Evolutionary conservation across 306 rosid genomes (phyloP).

Genomic region (Cucurbita moschata): DNA sequence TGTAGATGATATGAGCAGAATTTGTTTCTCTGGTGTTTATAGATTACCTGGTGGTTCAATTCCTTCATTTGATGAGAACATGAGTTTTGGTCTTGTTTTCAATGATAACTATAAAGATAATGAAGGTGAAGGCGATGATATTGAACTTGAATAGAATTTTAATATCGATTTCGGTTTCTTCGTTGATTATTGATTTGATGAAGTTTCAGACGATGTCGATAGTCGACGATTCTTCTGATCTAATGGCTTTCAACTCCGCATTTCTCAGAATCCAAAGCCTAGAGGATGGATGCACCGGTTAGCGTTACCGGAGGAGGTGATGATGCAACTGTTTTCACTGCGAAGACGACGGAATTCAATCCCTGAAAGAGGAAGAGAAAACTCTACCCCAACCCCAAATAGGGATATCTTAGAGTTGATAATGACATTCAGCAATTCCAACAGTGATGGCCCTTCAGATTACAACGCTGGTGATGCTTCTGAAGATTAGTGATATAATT

Average conservation of each 20-base stretch:
- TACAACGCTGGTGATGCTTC: conserved; percentile 29
- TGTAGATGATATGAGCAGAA: neutral
- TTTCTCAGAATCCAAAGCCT: conserved; percentile 70
- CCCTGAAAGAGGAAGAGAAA: conserved; percentile 26
- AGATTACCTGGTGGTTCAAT: neutral
- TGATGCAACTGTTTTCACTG: conserved; percentile 55
- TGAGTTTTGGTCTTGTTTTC: neutral
- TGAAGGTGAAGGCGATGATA: neutral
- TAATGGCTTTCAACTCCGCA: conserved; percentile 22
- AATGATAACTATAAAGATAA: neutral
- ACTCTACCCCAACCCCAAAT: conserved; percentile 12
- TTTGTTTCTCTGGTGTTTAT: neutral
- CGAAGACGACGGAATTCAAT: conserved; percentile 32
- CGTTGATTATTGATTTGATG: conserved; percentile 1
- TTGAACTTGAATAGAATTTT: neutral
- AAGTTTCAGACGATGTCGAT: conserved; percentile 22
- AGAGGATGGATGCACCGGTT: conserved; percentile 67
- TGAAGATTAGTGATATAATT: conserved; percentile 40
- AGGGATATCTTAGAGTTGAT: conserved; percentile 43
- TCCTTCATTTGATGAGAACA: neutral
- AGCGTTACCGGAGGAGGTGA: conserved; percentile 47
- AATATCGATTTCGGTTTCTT: neutral
- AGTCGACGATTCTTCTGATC: conserved; percentile 23
- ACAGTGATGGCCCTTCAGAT: conserved; percentile 33
- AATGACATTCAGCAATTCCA: conserved; percentile 34